Evolutionary conservation across 2,329 filamentous ascomycete genomes (phyloP), one percentile per base, ranked within the genome.

Genomic region (Xylariaceae sp.): DNA sequence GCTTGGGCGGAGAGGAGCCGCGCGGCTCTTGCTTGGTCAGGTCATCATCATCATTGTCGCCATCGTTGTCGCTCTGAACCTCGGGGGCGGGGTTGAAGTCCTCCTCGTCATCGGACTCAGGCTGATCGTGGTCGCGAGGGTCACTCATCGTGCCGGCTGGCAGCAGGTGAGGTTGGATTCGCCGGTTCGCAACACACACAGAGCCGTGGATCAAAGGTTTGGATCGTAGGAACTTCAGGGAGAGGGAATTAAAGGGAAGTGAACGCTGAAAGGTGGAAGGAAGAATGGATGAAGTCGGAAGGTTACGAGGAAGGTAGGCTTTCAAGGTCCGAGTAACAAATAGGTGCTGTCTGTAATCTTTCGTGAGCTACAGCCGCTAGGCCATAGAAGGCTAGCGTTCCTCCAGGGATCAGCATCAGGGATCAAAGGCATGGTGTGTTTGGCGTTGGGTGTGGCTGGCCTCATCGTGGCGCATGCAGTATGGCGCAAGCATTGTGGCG

Each of bases 11-110:
- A n/a, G n/a, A n/a, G n/a, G n/a, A n/a, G n/a, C n/a, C n/a, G n/a
- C n/a, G n/a, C n/a, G n/a, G n/a, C n/a, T n/a, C n/a, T 8, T 38
- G 47, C 6, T 40, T 47, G 36, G n/a, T 10, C 6, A 23, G 12
- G 29, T 53, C 50, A 13, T 54, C 53, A 11, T 56, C 34, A 21
- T 53, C 49, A 27, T 44, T 35, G 30, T 64, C 61, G 44, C 67
- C 71, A 39, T 87, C 83, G 31, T 77, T 79, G 45, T 90, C 85
- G 3, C 84, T 92, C 21, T 76, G 53, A 38, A 86, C 76, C 39
- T 76, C 81, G 14, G 82, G 80, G 31, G 72, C 77, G 32, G 88
- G 89, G 58, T 94, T 94, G 71, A 95, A 94, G 57, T 90, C 83
- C 40, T 84, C 80, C 49, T 93, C 88, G 32, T 92, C 85, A 36